Conservation (phyloP, 2,329 filamentous ascomycete genomes). For the Sclerotinia subarctica region DNA sequence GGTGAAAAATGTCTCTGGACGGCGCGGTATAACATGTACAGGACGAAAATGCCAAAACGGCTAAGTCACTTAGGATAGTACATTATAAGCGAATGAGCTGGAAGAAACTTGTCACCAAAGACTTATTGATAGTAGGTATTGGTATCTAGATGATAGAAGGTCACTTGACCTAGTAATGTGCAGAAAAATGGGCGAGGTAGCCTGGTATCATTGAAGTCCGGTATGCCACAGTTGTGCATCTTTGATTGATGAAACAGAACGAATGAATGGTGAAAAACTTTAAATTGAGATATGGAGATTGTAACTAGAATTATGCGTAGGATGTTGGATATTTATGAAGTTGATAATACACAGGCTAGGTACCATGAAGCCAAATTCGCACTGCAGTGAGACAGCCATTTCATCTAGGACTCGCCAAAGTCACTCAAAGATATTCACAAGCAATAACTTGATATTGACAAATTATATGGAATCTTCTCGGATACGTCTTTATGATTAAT, state of each 20-base stretch:
- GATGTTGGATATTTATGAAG: not conserved
- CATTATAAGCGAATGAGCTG: not conserved
- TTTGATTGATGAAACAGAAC: not conserved
- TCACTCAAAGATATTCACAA: not conserved
- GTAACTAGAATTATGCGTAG: no score
- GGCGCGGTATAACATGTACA: not conserved
- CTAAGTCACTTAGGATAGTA: not conserved
- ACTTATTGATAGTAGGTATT: no score
- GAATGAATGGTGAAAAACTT: not conserved
- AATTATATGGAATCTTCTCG: accelerated
- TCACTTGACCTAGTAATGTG: not conserved
- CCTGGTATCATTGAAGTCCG: not conserved
- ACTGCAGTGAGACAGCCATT: not conserved
- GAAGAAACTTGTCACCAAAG: not conserved
- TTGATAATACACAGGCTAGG: no score
- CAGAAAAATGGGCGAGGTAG: not conserved
- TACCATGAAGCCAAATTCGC: no score
- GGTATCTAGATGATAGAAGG: not conserved
- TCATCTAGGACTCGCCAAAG: no score
- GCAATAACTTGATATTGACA: not conserved
- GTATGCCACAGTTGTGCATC: not conserved
- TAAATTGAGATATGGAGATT: not conserved
- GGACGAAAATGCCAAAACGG: no score
- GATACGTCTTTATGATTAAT: not conserved
- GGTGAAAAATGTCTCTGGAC: slow-evolving; percentile 23